phyloP scores from a whole-genome alignment of 108 stramenopile species.

The Aurantiochytrium sp. region DNA sequence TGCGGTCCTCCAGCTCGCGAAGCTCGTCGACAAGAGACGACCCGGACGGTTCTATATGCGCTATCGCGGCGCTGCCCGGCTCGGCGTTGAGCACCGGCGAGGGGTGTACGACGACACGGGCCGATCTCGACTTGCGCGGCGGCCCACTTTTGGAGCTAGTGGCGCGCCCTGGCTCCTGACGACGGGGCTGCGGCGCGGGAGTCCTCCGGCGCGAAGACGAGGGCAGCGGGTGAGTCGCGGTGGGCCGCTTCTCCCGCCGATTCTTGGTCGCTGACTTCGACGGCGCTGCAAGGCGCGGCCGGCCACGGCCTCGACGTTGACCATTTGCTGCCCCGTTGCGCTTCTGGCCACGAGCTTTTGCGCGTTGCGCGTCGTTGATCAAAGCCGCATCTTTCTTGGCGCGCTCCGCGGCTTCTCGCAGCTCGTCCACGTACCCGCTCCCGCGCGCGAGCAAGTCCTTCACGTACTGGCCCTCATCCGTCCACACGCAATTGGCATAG shows the following conservation, averaged over 20 bases:
- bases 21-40: not conserved
- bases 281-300: no score
- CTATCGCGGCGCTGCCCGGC: not conserved
- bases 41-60: not conserved
- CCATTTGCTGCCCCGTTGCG: no score
- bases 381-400: not conserved
- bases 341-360: not conserved
- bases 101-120: not conserved
- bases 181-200: not conserved
- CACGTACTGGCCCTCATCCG: not conserved
- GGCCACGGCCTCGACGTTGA: no score
- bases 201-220: not conserved
- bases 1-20: not conserved
- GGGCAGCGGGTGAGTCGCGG: no score
- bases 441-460: not conserved
- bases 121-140: not conserved
- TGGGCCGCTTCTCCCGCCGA: no score
- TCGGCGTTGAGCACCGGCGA: not conserved
- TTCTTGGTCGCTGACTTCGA: no score
- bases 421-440: not conserved
- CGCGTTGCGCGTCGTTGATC: not conserved
- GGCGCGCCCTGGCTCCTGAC: not conserved
- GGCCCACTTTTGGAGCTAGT: no score
- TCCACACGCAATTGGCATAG: not conserved
- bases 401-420: not conserved